Evolutionary conservation across 257 asterid genomes (phyloP).

Genomic region (Rubia yunnanensis): DNA sequence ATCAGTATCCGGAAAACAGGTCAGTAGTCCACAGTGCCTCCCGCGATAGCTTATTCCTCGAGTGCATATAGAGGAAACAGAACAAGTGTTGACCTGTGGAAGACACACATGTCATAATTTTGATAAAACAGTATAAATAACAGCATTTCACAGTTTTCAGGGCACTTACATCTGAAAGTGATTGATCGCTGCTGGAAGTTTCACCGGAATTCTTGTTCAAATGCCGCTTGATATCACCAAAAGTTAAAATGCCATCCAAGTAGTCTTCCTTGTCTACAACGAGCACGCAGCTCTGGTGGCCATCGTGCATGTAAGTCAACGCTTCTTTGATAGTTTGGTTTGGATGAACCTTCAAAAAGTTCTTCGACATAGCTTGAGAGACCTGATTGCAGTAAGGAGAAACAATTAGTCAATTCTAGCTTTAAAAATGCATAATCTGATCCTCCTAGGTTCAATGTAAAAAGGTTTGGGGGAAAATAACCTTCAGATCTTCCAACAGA

Average conservation of each 20-base stretch:
- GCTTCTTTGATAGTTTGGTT: slow-evolving; percentile 69
- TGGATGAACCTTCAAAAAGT: slow-evolving; percentile 47
- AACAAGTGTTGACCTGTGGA: slow-evolving; percentile 47
- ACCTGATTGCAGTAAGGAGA: slow-evolving; percentile 47
- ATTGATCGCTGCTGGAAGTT: slow-evolving; percentile 34
- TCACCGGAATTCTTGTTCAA: slow-evolving; percentile 35
- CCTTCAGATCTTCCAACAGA: slow-evolving; percentile 71
- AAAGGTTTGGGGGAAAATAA: slow-evolving; percentile 17
- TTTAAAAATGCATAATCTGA: slow-evolving; percentile 11
- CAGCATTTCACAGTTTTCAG: slow-evolving; percentile 6
- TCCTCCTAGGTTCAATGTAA: slow-evolving; percentile 14
- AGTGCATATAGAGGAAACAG: slow-evolving; percentile 71
- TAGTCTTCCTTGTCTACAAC: slow-evolving; percentile 63
- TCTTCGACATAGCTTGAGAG: slow-evolving; percentile 68
- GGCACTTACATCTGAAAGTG: slow-evolving; percentile 39
- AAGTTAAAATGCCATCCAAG: slow-evolving; percentile 82
- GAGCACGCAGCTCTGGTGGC: slow-evolving; percentile 57
- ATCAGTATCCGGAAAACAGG: slow-evolving; percentile 85
- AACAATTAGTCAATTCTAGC: slow-evolving; percentile 4
- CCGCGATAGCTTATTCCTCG: slow-evolving; percentile 74
- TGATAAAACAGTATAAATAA: slow-evolving; percentile 1
- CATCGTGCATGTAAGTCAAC: slow-evolving; percentile 56
- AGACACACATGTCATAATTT: neutral
- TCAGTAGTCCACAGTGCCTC: slow-evolving; percentile 63
- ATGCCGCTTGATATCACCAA: slow-evolving; percentile 66